A percentile compares a stretch with the other conserved stretches of the same genome.
Evolutionary conservation across 495 filamentous ascomycete species (phyloP).

Genomic region (Extremus antarcticus): DNA sequence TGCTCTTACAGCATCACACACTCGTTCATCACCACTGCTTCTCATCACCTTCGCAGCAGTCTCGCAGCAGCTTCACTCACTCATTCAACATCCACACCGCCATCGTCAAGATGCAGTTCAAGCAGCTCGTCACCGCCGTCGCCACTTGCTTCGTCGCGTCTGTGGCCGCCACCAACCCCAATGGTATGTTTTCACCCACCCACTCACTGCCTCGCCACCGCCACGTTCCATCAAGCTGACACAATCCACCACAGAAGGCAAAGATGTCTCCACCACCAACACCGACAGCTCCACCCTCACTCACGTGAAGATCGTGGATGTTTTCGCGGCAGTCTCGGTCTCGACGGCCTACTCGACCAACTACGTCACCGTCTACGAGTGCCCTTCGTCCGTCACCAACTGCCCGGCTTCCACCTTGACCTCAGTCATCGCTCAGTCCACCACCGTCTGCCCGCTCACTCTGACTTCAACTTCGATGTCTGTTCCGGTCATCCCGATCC

Average conservation of each 20-base stretch:
- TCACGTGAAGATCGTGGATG: conserved; percentile 1
- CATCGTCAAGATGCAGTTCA: conserved; percentile 5
- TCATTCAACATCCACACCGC: background rate
- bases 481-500: background rate
- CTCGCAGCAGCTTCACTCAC: no score
- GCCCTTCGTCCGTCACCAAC: conserved; percentile 13
- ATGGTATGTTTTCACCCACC: background rate
- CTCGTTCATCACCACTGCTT: background rate
- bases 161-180: background rate
- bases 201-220: background rate
- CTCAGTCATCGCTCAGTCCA: conserved; percentile 17
- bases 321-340: conserved; percentile 7
- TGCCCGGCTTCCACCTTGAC: conserved; percentile 18
- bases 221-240: background rate
- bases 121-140: background rate
- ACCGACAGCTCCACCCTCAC: background rate
- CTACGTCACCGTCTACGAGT: conserved; percentile 15
- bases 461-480: conserved; percentile 7
- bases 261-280: background rate
- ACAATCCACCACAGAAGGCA: background rate
- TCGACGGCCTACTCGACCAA: conserved; percentile 17
- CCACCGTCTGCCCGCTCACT: conserved; percentile 22
- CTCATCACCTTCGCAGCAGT: background rate
- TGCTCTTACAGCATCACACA: conserved; percentile 6
- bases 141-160: background rate